Evolutionary conservation across 2,329 filamentous ascomycete species (phyloP).

Genomic region (Sarocladium strictum): DNA sequence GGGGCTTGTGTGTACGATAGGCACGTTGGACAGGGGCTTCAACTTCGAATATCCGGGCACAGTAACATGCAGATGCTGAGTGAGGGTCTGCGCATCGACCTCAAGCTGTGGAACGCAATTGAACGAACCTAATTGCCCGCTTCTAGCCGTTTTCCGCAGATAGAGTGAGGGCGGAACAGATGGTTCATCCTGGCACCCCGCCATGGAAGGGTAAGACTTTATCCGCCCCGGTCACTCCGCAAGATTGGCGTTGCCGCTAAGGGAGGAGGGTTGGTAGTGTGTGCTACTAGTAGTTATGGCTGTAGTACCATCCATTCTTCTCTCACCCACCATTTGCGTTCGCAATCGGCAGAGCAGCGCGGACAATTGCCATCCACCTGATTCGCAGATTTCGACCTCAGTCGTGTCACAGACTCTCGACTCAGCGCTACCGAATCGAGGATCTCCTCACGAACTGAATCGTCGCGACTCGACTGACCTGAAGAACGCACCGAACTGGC

Average conservation of each 20-base stretch:
- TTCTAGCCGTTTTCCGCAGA: conserved; percentile 7
- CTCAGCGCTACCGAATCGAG: too few relatives aligned
- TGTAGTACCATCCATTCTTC: too few relatives aligned
- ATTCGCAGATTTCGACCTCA: too few relatives aligned
- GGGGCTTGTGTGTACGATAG: not conserved
- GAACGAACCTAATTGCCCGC: not conserved
- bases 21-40: not conserved
- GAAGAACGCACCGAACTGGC: too few relatives aligned
- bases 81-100: not conserved
- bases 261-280: not conserved
- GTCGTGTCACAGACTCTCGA: too few relatives aligned
- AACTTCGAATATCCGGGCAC: not conserved
- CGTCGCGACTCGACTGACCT: too few relatives aligned
- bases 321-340: not conserved
- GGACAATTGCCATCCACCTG: too few relatives aligned
- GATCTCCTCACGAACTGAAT: too few relatives aligned
- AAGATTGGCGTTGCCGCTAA: conserved; percentile 2
- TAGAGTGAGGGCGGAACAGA: not conserved
- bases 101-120: not conserved
- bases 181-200: not conserved
- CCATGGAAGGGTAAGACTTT: not conserved
- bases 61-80: conserved; percentile 7
- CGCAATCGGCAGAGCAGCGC: not conserved
- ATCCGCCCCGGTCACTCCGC: not conserved
- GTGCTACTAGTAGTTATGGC: not conserved